Conservation (phyloP, 176 grass and related monocot genomes). For the Panicum miliaceum region DNA sequence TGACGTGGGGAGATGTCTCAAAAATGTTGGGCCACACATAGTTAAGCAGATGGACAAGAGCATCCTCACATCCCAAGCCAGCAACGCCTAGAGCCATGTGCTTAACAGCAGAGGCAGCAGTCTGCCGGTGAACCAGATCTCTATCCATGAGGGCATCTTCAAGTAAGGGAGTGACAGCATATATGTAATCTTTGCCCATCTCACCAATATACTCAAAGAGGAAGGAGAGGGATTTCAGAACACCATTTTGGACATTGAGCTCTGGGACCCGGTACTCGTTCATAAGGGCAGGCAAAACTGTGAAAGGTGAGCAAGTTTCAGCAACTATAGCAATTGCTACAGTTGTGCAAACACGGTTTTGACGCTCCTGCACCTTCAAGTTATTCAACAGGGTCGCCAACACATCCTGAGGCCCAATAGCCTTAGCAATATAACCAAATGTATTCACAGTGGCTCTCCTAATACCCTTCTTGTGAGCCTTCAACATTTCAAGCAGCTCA, state of each 20-base stretch:
- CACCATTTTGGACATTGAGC: constrained; percentile 96
- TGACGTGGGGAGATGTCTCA: constrained; percentile 91
- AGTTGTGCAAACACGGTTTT: constrained; percentile 95
- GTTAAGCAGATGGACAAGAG: constrained; percentile 94
- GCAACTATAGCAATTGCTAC: constrained; percentile 97
- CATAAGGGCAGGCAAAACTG: constrained; percentile 92
- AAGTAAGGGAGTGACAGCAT: constrained; percentile 87
- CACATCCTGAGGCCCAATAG: constrained; percentile 93
- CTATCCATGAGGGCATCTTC: constrained; percentile 99
- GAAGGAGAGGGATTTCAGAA: constrained; percentile 95
- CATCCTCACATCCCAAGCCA: constrained; percentile 98
- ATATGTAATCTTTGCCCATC: constrained; percentile 99
- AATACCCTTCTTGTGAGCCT: constrained; percentile 98
- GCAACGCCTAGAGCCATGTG: constrained; percentile 95
- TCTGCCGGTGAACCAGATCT: constrained; percentile 92
- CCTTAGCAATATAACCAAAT: constrained; percentile 99
- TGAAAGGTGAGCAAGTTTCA: constrained; percentile 97
- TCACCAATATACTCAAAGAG: constrained; percentile 98
- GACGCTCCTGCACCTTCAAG: constrained; percentile 94
- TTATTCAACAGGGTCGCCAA: constrained; percentile 91
- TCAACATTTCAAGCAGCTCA: constrained; percentile 96
- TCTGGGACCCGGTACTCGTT: constrained; percentile 94
- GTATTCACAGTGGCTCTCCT: constrained; percentile 97
- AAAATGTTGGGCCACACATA: constrained; percentile 97
- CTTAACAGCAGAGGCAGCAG: constrained; percentile 94